Percentiles rank a stretch among this genome's conserved stretches.
phyloP scores from a whole-genome alignment of 139 green algal genomes.

The Tetradesmus obliquus region DNA sequence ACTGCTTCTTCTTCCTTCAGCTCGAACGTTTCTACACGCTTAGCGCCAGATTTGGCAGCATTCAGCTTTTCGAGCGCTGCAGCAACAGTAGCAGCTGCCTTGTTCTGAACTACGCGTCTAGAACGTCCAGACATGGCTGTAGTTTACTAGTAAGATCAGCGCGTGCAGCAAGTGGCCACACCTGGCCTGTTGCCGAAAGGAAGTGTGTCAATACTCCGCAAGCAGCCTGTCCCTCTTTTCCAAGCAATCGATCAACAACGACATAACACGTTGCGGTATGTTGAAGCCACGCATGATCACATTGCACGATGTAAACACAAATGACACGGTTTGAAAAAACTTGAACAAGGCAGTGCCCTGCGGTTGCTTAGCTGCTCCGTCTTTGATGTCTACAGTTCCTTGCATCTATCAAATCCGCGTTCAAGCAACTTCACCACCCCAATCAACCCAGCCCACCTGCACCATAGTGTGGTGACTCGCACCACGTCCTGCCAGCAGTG shows the following conservation, averaged over 20 bases:
- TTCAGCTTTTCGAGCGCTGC: slow-evolving; percentile 54
- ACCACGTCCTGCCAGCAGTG: not conserved
- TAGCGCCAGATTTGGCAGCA: slow-evolving; percentile 56
- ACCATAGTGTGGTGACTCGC: no score
- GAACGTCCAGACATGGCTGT: slow-evolving; percentile 39
- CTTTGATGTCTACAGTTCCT: no score
- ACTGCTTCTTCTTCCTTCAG: slow-evolving; percentile 86
- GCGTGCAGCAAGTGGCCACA: not conserved
- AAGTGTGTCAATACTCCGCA: no score
- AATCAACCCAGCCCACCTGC: no score
- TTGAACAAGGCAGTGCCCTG: not conserved
- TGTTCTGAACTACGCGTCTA: slow-evolving; percentile 33
- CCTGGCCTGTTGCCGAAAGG: not conserved
- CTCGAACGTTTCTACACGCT: slow-evolving; percentile 74
- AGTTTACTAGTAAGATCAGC: not conserved
- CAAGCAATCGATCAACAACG: no score
- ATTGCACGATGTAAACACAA: not conserved
- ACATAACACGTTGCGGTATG: no score
- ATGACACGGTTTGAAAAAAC: not conserved
- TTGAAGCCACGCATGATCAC: not conserved
- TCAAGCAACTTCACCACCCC: no score
- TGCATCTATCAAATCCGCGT: no score
- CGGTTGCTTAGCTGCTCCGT: no score
- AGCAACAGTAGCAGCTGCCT: slow-evolving; percentile 8
- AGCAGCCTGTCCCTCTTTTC: no score